Evolutionary conservation across 2,329 filamentous ascomycete species (phyloP).

Genomic region (Cladosporium sp.): DNA sequence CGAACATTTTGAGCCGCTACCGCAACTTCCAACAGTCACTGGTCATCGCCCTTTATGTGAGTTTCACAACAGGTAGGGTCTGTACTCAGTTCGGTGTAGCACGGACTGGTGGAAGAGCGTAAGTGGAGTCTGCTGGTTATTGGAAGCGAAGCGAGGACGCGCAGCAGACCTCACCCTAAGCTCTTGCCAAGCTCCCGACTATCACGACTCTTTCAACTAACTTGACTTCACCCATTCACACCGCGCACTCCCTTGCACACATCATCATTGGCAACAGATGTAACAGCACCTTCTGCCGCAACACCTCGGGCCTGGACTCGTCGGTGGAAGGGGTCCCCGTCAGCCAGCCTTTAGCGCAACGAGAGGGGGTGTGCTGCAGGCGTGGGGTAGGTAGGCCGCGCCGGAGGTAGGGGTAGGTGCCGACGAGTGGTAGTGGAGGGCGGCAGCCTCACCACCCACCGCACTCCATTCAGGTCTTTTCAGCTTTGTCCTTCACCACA

Average conservation of each 20-base stretch:
- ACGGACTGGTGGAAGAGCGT: too few species aligned
- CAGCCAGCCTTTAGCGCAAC: background rate
- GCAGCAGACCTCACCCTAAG: background rate
- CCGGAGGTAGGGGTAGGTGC: background rate
- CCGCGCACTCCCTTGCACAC: background rate
- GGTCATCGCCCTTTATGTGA: too few species aligned
- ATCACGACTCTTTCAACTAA: too few species aligned
- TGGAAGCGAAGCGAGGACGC: background rate
- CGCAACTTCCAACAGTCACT: too few species aligned
- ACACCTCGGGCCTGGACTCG: background rate
- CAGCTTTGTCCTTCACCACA: background rate
- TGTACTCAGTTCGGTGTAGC: too few species aligned
- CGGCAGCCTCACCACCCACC: background rate
- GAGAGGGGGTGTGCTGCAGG: background rate
- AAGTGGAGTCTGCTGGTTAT: too few species aligned
- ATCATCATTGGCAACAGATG: background rate
- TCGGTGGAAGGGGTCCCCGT: background rate
- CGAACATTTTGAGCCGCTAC: slow-evolving; percentile 5
- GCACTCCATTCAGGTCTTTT: background rate
- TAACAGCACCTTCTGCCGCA: background rate
- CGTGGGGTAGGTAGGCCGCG: background rate
- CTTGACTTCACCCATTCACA: background rate
- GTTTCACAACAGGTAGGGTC: too few species aligned
- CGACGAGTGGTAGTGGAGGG: background rate
- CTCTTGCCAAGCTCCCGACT: background rate